Percentiles rank a stretch among this genome's conserved stretches.
Evolutionary conservation across 2,329 filamentous ascomycete genomes (phyloP).

Genomic region (Diplodia scrobiculata): DNA sequence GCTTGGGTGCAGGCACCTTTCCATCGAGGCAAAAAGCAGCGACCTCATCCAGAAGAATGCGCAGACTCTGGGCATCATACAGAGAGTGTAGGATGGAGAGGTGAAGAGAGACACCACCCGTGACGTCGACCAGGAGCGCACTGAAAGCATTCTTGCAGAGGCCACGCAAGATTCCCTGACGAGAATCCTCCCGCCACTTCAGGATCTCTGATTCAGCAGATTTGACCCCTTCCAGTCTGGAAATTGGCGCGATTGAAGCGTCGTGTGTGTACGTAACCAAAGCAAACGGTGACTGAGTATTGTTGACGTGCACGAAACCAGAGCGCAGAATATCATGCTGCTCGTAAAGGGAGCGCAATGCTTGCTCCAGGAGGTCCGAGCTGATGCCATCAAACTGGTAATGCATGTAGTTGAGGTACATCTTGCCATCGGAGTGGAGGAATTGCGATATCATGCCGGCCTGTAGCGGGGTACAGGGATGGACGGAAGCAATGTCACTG

Average conservation of each 20-base stretch:
- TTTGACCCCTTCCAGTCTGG: slow-evolving; percentile 20
- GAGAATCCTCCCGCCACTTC: slow-evolving; percentile 36
- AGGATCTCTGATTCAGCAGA: slow-evolving; percentile 22
- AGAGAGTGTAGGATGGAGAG: slow-evolving; percentile 75
- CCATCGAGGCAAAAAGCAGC: slow-evolving; percentile 41
- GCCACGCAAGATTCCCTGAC: slow-evolving; percentile 44
- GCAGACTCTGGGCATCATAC: slow-evolving; percentile 79
- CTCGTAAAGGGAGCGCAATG: slow-evolving; percentile 61
- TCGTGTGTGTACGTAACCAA: slow-evolving; percentile 66
- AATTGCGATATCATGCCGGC: slow-evolving; percentile 78
- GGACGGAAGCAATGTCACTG: slow-evolving; percentile 57
- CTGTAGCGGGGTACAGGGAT: slow-evolving; percentile 80
- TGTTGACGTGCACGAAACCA: slow-evolving; percentile 67
- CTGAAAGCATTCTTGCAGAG: slow-evolving; percentile 66
- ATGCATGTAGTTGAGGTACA: slow-evolving; percentile 75
- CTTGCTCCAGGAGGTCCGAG: slow-evolving; percentile 50
- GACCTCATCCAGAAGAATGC: slow-evolving; percentile 65
- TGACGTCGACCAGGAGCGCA: slow-evolving; percentile 52
- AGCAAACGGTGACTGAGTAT: slow-evolving; percentile 65
- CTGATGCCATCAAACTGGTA: slow-evolving; percentile 55
- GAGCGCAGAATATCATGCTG: slow-evolving; percentile 74
- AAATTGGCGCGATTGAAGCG: slow-evolving; percentile 43
- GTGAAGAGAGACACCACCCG: slow-evolving; percentile 41
- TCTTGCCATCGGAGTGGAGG: slow-evolving; percentile 62
- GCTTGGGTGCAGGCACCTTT: slow-evolving; percentile 30